Conservation (phyloP, 2,329 filamentous ascomycete species). For the Alternaria triticina region DNA sequence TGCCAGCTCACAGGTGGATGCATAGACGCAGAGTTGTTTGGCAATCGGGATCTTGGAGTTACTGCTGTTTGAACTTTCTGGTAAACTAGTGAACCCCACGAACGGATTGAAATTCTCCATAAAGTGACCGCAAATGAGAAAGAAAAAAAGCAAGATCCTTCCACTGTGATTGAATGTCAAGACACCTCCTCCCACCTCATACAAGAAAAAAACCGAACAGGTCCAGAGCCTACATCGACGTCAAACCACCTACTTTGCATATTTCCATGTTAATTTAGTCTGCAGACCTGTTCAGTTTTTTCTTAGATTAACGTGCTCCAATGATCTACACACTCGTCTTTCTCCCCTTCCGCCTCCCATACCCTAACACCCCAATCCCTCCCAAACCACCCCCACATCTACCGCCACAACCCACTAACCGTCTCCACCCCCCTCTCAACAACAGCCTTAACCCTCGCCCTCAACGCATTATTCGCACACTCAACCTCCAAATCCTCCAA, state of each 20-base stretch:
- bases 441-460: conserved; percentile 84
- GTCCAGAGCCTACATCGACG: no score
- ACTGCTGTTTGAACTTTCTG: neutral
- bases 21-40: no score
- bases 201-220: no score
- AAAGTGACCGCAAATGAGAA: neutral
- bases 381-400: neutral
- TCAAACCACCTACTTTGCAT: no score
- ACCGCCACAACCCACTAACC: conserved; percentile 55
- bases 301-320: no score
- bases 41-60: neutral
- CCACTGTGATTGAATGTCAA: neutral
- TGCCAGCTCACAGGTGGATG: no score
- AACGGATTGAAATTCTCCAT: neutral
- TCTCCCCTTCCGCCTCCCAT: neutral
- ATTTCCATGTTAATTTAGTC: no score
- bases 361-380: neutral
- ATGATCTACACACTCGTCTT: neutral
- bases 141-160: neutral
- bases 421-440: conserved; percentile 90
- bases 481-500: conserved; percentile 91
- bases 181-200: neutral
- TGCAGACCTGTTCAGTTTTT: no score
- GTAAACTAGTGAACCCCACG: neutral
- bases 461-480: conserved; percentile 77